Evolutionary conservation across 345 rosid genomes (phyloP).

Genomic region (Leavenworthia alabamica): DNA sequence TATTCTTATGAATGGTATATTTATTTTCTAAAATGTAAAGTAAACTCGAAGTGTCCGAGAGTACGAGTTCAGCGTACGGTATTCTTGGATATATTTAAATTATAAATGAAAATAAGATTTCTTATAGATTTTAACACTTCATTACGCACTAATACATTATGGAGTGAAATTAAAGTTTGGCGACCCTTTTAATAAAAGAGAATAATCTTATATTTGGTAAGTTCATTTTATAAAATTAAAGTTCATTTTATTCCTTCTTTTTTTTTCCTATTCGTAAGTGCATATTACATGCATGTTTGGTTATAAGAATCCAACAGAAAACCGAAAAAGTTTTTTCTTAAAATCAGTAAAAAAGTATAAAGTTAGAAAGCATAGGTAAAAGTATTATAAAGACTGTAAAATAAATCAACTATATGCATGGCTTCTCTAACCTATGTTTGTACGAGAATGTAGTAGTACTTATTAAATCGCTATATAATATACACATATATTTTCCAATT

Average conservation of each 20-base stretch:
- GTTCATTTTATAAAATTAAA: too few species aligned
- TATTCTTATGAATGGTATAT: not conserved
- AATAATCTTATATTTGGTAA: not conserved
- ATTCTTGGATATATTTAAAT: not conserved
- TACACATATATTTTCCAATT: not conserved
- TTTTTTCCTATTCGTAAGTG: not conserved
- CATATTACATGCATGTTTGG: not conserved
- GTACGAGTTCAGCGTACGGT: not conserved
- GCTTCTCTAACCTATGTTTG: conserved; percentile 15
- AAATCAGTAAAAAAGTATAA: conserved; percentile 19
- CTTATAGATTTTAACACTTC: not conserved
- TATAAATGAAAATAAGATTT: not conserved
- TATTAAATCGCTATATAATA: not conserved
- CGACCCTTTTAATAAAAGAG: conserved; percentile 13
- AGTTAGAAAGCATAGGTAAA: conserved; percentile 21
- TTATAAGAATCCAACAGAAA: not conserved
- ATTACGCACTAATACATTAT: not conserved
- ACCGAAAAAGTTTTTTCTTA: conserved; percentile 1
- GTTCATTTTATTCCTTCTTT: not conserved
- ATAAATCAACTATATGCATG: conserved; percentile 14
- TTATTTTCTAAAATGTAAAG: not conserved
- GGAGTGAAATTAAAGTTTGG: not conserved
- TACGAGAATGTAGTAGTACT: conserved; percentile 6
- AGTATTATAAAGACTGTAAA: conserved; percentile 12
- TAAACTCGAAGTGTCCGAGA: not conserved